These are phyloP conservation scores for Lecanosticta acicola DNA, from an alignment of 2,329 filamentous ascomycete species.

Conservation along the genomic window DNA sequence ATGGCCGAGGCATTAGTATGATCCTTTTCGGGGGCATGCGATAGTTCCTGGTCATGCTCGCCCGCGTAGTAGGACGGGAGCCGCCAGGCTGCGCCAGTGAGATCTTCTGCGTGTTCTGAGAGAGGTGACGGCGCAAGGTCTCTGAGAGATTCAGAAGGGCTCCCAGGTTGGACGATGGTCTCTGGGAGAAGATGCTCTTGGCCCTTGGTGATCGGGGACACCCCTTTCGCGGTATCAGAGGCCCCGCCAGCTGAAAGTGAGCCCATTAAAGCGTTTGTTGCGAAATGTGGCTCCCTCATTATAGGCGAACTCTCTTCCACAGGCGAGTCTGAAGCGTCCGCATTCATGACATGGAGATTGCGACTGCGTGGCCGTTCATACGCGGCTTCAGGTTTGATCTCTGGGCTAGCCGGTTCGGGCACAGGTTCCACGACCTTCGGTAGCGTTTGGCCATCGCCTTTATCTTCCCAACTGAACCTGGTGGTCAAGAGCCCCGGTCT, in stretches of 20 bases:
- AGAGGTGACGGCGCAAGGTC: slow-evolving; percentile 23
- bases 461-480: slow-evolving; percentile 37
- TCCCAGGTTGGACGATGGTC: slow-evolving; percentile 10
- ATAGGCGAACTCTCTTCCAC: background rate
- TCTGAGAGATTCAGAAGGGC: slow-evolving; percentile 10
- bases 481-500: slow-evolving; percentile 27
- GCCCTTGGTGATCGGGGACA: slow-evolving; percentile 20
- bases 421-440: slow-evolving; percentile 8
- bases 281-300: background rate
- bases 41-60: slow-evolving; percentile 8
- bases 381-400: slow-evolving; percentile 25
- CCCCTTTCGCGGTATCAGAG: background rate
- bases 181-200: slow-evolving; percentile 19
- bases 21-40: slow-evolving; percentile 9
- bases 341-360: slow-evolving; percentile 42
- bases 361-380: slow-evolving; percentile 30
- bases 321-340: slow-evolving; percentile 25
- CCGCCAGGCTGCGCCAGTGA: slow-evolving; percentile 6
- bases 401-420: slow-evolving; percentile 18
- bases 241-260: background rate
- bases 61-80: slow-evolving; percentile 16
- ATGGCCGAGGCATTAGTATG: slow-evolving; percentile 10
- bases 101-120: slow-evolving; percentile 8
- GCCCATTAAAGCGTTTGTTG: background rate
- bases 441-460: background rate